Percentiles rank a stretch among this genome's conserved stretches.
phyloP scores from a whole-genome alignment of 2,329 filamentous ascomycete genomes.

The Hirsutella minnesotensis region DNA sequence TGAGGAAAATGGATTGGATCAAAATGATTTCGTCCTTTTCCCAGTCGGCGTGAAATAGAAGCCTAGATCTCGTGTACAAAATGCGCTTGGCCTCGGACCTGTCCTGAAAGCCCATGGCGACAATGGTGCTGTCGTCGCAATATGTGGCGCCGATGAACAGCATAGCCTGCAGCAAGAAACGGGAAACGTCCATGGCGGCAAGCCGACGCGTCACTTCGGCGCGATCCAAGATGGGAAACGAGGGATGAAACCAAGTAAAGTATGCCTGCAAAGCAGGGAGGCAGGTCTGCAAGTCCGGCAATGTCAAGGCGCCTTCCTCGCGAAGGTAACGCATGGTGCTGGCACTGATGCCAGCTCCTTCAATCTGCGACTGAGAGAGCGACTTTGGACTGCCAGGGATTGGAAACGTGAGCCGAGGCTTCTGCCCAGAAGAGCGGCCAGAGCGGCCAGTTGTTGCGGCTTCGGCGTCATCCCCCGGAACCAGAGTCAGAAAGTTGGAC shows the following conservation, averaged over 20 bases:
- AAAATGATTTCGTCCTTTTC: conserved; percentile 37
- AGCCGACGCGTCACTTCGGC: conserved; percentile 27
- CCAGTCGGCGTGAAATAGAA: conserved; percentile 40
- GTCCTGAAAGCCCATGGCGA: conserved; percentile 31
- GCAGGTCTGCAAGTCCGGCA: conserved; percentile 29
- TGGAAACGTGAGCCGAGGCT: conserved; percentile 17
- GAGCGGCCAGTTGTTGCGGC: conserved; percentile 1
- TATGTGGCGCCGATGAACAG: conserved; percentile 42
- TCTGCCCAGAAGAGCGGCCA: conserved; percentile 5
- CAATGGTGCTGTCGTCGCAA: conserved; percentile 33
- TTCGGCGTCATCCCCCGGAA: conserved; percentile 12
- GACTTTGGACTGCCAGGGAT: conserved; percentile 15
- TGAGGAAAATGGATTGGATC: conserved; percentile 38
- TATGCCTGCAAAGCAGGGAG: conserved; percentile 35
- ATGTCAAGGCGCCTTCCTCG: conserved; percentile 29
- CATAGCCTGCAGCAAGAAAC: conserved; percentile 38
- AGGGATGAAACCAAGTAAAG: conserved; percentile 44
- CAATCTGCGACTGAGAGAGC: conserved; percentile 5
- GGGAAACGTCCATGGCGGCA: conserved; percentile 29
- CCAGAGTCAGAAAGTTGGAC: conserved; percentile 25
- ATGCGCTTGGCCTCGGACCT: conserved; percentile 36
- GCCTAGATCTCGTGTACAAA: conserved; percentile 37
- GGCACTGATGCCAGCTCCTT: conserved; percentile 27
- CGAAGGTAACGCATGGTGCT: conserved; percentile 36
- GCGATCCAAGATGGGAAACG: conserved; percentile 41